phyloP scores from a whole-genome alignment of 176 grass and related monocot genomes.

The Aegilops longissima region DNA sequence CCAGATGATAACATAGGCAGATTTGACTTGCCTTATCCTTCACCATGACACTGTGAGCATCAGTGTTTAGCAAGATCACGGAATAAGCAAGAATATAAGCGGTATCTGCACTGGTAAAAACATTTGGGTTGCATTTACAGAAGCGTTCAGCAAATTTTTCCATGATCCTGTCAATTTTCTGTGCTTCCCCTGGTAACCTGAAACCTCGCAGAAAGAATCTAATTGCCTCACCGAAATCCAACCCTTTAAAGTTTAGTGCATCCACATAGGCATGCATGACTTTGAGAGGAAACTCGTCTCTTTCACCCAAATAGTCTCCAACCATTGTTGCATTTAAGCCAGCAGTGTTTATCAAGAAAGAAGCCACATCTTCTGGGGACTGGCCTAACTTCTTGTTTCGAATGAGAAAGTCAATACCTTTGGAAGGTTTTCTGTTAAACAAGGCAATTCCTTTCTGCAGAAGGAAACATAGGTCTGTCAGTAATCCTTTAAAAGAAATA shows the following conservation, averaged over 20 bases:
- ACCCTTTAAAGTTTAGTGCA: conserved; percentile 71
- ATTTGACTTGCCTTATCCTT: conserved; percentile 75
- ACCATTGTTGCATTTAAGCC: conserved; percentile 88
- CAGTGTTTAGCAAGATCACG: conserved; percentile 94
- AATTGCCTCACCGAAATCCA: conserved; percentile 96
- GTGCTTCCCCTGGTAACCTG: conserved; percentile 93
- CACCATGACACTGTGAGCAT: conserved; percentile 95
- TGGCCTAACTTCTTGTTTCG: conserved; percentile 77
- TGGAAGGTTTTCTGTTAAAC: conserved; percentile 96
- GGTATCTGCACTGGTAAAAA: conserved; percentile 97
- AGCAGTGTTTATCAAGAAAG: conserved; percentile 74
- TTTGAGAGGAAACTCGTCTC: conserved; percentile 88
- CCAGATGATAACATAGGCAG: conserved; percentile 2
- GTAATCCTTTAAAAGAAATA: not conserved
- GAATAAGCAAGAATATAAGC: conserved; percentile 99
- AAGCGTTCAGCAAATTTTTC: conserved; percentile 98
- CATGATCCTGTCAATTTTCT: conserved; percentile 99
- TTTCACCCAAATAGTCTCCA: conserved; percentile 95
- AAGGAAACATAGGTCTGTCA: conserved; percentile 26
- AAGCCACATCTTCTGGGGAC: conserved; percentile 74
- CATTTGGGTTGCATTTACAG: conserved; percentile 87
- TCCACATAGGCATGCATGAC: conserved; percentile 99
- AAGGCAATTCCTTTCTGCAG: conserved; percentile 86
- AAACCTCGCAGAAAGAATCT: conserved; percentile 92
- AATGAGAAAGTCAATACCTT: conserved; percentile 95